Base-by-base conservation (phyloP, 2,329 filamentous ascomycete genomes). In the Geosmithia morbida region DNA sequence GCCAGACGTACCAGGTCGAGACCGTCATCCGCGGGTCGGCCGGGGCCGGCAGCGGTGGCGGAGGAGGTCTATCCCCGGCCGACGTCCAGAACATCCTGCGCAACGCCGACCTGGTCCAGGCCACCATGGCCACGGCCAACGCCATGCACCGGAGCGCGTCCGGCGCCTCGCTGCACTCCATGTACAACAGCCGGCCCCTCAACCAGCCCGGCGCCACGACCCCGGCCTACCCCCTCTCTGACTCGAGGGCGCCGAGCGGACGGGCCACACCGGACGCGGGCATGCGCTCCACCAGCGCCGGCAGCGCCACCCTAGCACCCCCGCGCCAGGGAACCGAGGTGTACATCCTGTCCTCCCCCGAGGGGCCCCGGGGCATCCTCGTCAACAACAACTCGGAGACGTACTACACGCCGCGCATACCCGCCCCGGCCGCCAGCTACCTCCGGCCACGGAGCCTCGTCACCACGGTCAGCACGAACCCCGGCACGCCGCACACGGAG, bases 301-400 rank as follows among this genome's bases (percentile, higher is more conserved):
- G 57, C 40, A 59, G 57, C 42, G 44, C 55, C n/a, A 47, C 56
- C 33, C 52, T 46, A 47, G 50, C 50, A 46, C 51, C 14, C 43
- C 49, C 44, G 39, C 57, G 57, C 30, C 62, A 62, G 20, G 59
- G 57, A 2, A 65, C 70, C 0, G 71, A 77, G 49, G 74, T 81
- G 2, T 82, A 81, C 52, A 72, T 83, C 20, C 57, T 83, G 7
- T 75, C 70, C 16, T 81, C 79, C 0, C 77, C 78, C 1, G 66
- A 68, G 41, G 79, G 79, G 1, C 79, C 78, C 1, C 70, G 71
- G 18, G 78, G 70, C 6, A 59, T 83, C 1, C 58, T 83, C 7
- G 61, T 82, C 41, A 77, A 74, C 53, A 68, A 69, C 50, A 61
- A 66, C 42, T 57, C 65, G 1, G 74, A 75, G 22, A 64, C 69